Evolutionary conservation across 2,329 filamentous ascomycete genomes (phyloP).

Genomic region (Scytalidium lignicola): DNA sequence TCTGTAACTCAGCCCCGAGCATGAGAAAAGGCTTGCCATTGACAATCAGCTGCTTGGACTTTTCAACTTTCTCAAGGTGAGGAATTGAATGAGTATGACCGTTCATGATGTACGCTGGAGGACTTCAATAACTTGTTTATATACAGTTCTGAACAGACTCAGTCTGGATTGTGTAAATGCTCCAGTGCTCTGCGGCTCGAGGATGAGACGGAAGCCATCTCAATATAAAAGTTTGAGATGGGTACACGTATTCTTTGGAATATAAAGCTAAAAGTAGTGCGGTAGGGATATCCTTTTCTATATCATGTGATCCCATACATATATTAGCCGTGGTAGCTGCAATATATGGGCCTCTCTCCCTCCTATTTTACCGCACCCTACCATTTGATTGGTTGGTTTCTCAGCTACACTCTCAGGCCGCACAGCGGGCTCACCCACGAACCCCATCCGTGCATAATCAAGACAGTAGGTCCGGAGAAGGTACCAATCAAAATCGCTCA

Average conservation of each 20-base stretch:
- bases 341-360: too few species aligned
- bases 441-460: too few species aligned
- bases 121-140: neutral
- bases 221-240: neutral
- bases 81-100: constrained; percentile 16
- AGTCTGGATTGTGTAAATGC: neutral
- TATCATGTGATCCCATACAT: too few species aligned
- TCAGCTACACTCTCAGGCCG: too few species aligned
- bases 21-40: constrained; percentile 33
- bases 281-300: too few species aligned
- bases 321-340: too few species aligned
- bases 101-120: neutral
- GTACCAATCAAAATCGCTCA: too few species aligned
- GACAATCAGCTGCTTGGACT: constrained; percentile 31
- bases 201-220: neutral
- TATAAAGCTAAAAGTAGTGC: too few species aligned
- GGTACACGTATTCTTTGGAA: neutral
- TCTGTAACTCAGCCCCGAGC: constrained; percentile 31
- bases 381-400: too few species aligned
- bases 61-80: constrained; percentile 4
- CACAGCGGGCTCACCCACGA: too few species aligned
- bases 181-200: neutral
- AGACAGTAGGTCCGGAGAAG: too few species aligned
- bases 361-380: too few species aligned
- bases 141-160: neutral